Evolutionary conservation across 164 flowering plant species (phyloP), one percentile per base, ranked within the genome.

Genomic region (Vitis riparia): DNA sequence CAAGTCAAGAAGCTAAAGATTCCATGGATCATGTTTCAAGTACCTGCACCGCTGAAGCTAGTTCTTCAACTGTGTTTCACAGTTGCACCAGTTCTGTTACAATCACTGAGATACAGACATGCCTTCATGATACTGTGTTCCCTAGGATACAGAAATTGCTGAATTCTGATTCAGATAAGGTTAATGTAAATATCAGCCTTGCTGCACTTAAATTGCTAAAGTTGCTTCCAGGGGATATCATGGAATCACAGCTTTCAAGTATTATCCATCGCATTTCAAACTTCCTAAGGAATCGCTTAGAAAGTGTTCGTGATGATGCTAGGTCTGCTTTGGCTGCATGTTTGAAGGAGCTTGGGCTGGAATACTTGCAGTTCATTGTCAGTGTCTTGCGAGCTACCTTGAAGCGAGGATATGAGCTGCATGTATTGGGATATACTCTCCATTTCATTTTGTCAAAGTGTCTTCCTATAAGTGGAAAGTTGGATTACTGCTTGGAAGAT

Each of bases 391-490:
- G 78, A 66, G 70, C 87, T 52, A 86, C 86, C 14, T 77, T 96
- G 77, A 96, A 91, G 76, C 78, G 98, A 72, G 99, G 99, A 47
- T 93, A 67, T 84, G 97, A 93, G 80, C 30, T 87, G 71, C 99
- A 96, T 87, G 95, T 96, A 13, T 68, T 96, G 69, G 98, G 98
- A 30, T 96, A 88, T 71, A 84, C 94, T 32, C 76, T 96, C 64
- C 75, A 93, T 72, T 91, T 87, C 67, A 68, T 96, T 61, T 74
- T 96, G 68, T 82, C 87, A 5, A 89, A 89, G 78, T 69, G 70
- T 59, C 77, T 87, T 74, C 75, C 89, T 11, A 44, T 27, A n/a
- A 15, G 68, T 68, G 89, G 89, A 9, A 85, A 81, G 74, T 71
- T 96, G 76, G 99, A 96, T 79, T 79, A 86, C 72, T 91, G 97